Evolutionary conservation across 805 yeast species (phyloP).

Genomic region (Saitoella complicata): DNA sequence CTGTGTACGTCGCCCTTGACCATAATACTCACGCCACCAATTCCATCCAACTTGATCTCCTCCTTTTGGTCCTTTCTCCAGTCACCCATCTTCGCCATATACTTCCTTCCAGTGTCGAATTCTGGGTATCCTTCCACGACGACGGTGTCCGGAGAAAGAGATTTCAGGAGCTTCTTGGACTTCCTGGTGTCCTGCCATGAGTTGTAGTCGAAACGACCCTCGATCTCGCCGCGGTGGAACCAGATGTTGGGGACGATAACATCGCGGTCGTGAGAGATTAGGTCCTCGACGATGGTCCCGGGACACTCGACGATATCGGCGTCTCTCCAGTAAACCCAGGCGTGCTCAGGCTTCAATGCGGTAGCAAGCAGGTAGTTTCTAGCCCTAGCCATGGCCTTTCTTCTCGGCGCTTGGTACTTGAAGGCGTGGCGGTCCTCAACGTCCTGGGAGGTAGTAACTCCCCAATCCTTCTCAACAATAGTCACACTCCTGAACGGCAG

Average conservation of each 20-base stretch:
- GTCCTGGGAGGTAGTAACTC: slow-evolving; percentile 84
- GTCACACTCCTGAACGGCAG: too few species aligned
- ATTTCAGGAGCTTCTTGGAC: slow-evolving; percentile 34
- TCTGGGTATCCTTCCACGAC: slow-evolving; percentile 98
- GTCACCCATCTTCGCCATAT: slow-evolving; percentile 79
- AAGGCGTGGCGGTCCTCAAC: slow-evolving; percentile 90
- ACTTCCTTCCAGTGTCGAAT: slow-evolving; percentile 95
- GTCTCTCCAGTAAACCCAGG: slow-evolving; percentile 96
- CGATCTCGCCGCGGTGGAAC: slow-evolving; percentile 33
- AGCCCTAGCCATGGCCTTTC: slow-evolving; percentile 90
- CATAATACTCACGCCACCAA: slow-evolving; percentile 79
- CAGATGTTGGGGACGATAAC: slow-evolving; percentile 79
- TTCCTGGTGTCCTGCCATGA: slow-evolving; percentile 90
- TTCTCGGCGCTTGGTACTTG: slow-evolving; percentile 87
- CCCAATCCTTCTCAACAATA: slow-evolving; percentile 78
- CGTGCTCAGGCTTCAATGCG: slow-evolving; percentile 78
- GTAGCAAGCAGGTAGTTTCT: slow-evolving; percentile 83
- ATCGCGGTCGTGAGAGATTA: slow-evolving; percentile 82
- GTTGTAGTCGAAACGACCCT: slow-evolving; percentile 89
- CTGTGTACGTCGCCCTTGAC: slow-evolving; percentile 86
- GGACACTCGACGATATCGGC: slow-evolving; percentile 92
- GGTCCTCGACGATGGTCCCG: slow-evolving; percentile 67
- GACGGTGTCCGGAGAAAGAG: slow-evolving; percentile 80
- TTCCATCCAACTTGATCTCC: slow-evolving; percentile 75
- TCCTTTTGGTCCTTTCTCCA: slow-evolving; percentile 20